A percentile compares a stretch with the other conserved stretches of the same genome.
phyloP scores from a whole-genome alignment of 164 flowering plant species.

The Pachysandra terminalis region DNA sequence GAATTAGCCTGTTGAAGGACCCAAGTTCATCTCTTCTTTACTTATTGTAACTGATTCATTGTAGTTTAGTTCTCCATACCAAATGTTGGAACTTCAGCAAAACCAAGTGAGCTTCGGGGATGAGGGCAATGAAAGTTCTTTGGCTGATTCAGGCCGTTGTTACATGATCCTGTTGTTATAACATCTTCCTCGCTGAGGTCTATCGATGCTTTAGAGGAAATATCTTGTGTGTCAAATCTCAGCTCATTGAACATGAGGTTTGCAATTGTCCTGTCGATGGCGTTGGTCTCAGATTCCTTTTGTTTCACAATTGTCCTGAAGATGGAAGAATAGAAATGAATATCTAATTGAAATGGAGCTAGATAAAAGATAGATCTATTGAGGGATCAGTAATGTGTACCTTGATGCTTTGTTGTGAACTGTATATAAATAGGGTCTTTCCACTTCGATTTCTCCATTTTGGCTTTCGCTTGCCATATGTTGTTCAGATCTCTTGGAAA shows the following conservation, averaged over 20 bases:
- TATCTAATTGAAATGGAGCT: too few species aligned
- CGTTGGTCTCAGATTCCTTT: slow-evolving; percentile 31
- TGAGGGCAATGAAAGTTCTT: not conserved
- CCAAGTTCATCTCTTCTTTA: too few species aligned
- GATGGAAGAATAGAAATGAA: too few species aligned
- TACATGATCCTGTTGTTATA: not conserved
- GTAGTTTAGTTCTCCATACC: not conserved
- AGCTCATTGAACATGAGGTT: slow-evolving; percentile 38
- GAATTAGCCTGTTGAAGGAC: too few species aligned
- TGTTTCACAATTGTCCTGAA: too few species aligned
- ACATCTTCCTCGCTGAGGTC: slow-evolving; percentile 2
- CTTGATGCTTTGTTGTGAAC: slow-evolving; percentile 12
- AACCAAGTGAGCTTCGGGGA: not conserved
- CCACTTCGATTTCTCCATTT: slow-evolving; percentile 6
- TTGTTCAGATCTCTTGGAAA: slow-evolving; percentile 37
- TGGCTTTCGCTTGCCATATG: slow-evolving; percentile 2
- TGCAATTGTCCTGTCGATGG: slow-evolving; percentile 41
- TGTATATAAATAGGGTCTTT: slow-evolving; percentile 7
- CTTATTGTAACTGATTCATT: too few species aligned
- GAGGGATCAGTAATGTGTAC: slow-evolving; percentile 9
- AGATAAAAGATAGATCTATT: too few species aligned
- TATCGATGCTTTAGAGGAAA: slow-evolving; percentile 11
- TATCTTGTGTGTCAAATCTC: slow-evolving; percentile 17
- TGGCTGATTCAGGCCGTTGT: slow-evolving; percentile 1
- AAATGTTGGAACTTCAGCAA: slow-evolving; percentile 18